Percentiles rank a stretch among this genome's conserved stretches.
Evolutionary conservation across 108 stramenopile genomes (phyloP).

Genomic region (Fragilaria crotonensis): DNA sequence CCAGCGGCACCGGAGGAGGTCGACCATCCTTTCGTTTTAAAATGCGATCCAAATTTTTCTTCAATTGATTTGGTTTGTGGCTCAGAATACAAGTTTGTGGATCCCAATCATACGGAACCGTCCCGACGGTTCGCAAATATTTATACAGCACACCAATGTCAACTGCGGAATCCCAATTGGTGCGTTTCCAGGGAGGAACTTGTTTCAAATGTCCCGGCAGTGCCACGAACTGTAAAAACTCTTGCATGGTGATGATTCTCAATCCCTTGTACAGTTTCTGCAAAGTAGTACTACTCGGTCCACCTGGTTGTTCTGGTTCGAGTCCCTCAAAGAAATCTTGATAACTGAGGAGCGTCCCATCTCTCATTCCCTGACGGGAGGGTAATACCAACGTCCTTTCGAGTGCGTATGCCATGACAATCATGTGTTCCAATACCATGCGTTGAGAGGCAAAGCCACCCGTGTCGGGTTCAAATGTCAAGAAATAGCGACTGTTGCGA

Average conservation of each 20-base stretch:
- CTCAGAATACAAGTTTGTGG: conserved; percentile 34
- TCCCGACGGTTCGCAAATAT: conserved; percentile 36
- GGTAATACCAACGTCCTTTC: conserved; percentile 81
- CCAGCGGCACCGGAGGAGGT: conserved; percentile 7
- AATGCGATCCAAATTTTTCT: neutral
- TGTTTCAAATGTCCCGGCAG: conserved; percentile 35
- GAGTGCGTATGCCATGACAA: conserved; percentile 72
- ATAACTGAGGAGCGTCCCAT: neutral
- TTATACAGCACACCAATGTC: neutral
- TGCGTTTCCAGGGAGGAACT: conserved; percentile 26
- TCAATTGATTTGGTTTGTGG: neutral
- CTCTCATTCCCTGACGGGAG: conserved; percentile 27
- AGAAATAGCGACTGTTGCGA: conserved; percentile 24
- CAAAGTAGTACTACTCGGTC: conserved; percentile 8
- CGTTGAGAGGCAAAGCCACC: conserved; percentile 35
- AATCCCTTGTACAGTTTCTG: conserved; percentile 62
- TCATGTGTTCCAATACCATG: conserved; percentile 77
- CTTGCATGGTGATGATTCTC: conserved; percentile 72
- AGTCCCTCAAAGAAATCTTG: neutral
- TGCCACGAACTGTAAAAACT: conserved; percentile 68
- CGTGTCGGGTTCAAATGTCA: conserved; percentile 50
- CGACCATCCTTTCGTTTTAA: conserved; percentile 1
- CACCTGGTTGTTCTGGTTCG: conserved; percentile 1
- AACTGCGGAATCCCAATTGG: conserved; percentile 37
- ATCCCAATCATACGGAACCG: conserved; percentile 41